Evolutionary conservation across 2,329 filamentous ascomycete species (phyloP).

Genomic region (Elsinoe australis): DNA sequence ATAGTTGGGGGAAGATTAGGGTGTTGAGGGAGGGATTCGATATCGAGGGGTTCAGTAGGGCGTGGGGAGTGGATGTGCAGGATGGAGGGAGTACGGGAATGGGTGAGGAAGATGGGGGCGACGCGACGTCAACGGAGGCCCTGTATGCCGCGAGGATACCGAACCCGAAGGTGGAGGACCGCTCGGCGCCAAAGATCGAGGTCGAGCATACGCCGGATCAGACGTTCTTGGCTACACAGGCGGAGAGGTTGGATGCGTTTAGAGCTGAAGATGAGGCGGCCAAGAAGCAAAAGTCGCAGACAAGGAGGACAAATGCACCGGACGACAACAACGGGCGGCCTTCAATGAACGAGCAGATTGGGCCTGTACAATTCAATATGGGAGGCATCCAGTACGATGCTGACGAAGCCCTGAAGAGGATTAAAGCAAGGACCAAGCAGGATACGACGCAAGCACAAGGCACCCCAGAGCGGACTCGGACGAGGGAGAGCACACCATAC

Average conservation of each 20-base stretch:
- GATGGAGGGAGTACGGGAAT: slow-evolving; percentile 16
- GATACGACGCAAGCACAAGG: slow-evolving; percentile 34
- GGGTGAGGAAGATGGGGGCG: slow-evolving; percentile 34
- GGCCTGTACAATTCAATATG: slow-evolving; percentile 95
- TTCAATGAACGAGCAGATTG: slow-evolving; percentile 68
- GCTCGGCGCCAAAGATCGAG: slow-evolving; percentile 27
- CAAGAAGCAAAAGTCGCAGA: slow-evolving; percentile 27
- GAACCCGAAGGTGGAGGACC: slow-evolving; percentile 28
- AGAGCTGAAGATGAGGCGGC: slow-evolving; percentile 51
- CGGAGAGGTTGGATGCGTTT: slow-evolving; percentile 63
- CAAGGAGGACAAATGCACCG: slow-evolving; percentile 21
- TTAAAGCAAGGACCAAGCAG: slow-evolving; percentile 55
- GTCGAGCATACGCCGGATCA: slow-evolving; percentile 30
- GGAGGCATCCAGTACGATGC: slow-evolving; percentile 87
- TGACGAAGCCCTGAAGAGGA: slow-evolving; percentile 80
- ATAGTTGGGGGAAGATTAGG: slow-evolving; percentile 95
- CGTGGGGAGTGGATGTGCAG: slow-evolving; percentile 50
- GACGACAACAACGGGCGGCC: slow-evolving; percentile 32
- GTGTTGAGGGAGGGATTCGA: slow-evolving; percentile 88
- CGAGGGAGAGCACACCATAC: slow-evolving; percentile 23
- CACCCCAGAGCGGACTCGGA: slow-evolving; percentile 35
- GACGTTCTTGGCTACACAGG: slow-evolving; percentile 45
- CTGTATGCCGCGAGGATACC: slow-evolving; percentile 28
- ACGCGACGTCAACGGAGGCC: slow-evolving; percentile 25
- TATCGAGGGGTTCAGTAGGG: slow-evolving; percentile 73